Conservation (phyloP, 1,284 basidiomycete species). For the Ganoderma sinense region DNA sequence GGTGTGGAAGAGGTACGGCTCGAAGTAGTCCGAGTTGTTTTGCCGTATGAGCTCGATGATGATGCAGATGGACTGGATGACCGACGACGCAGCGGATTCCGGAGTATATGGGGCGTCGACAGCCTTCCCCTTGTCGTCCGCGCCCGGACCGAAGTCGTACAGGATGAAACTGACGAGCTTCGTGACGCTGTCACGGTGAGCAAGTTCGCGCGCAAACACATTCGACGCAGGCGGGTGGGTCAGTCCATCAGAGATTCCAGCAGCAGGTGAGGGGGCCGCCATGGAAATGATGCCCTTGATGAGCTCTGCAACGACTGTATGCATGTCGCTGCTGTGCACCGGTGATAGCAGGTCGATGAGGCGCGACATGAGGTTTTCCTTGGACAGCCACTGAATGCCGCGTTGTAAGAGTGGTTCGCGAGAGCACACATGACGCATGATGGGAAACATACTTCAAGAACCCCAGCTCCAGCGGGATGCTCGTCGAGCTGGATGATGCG, state of each 20-base stretch:
- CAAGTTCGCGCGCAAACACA: conserved; percentile 90
- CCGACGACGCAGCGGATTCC: conserved; percentile 86
- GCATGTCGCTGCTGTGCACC: conserved; percentile 77
- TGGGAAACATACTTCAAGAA: conserved; percentile 79
- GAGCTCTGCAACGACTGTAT: conserved; percentile 90
- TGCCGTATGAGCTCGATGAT: conserved; percentile 97
- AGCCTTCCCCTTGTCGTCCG: conserved; percentile 29
- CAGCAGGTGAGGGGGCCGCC: conserved; percentile 88
- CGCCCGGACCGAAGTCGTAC: conserved; percentile 57
- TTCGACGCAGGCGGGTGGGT: conserved; percentile 83
- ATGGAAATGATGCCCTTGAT: conserved; percentile 96
- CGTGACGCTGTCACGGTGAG: conserved; percentile 75
- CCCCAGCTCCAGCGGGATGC: conserved; percentile 80
- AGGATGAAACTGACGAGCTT: conserved; percentile 87
- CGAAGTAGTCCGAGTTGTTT: conserved; percentile 99
- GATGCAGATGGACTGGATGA: conserved; percentile 89
- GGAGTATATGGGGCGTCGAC: conserved; percentile 42
- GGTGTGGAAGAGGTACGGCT: conserved; percentile 98
- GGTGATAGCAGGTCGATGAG: conserved; percentile 90
- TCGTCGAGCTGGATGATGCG: conserved; percentile 95
- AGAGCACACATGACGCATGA: conserved; percentile 37
- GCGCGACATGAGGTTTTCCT: conserved; percentile 84
- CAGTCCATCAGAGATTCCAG: conserved; percentile 68
- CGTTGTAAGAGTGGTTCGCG: conserved; percentile 44
- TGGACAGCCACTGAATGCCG: conserved; percentile 82